Conservation (phyloP, 164 flowering plant genomes). For the Magnolia officinalis region DNA sequence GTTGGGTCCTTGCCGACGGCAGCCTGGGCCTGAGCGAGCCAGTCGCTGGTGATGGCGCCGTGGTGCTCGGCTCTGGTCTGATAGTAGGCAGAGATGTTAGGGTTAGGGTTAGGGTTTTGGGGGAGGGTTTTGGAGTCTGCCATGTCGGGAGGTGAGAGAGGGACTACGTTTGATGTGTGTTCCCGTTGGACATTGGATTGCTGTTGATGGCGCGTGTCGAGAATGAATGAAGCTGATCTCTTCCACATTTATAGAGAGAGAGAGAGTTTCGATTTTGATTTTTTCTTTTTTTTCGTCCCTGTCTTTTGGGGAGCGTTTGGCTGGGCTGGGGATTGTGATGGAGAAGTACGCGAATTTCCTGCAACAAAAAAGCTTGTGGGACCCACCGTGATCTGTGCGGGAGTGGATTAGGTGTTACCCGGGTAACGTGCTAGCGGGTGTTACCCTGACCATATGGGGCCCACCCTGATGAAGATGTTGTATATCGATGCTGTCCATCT, state of each 20-base stretch:
- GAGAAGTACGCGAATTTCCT: neutral
- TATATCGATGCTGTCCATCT: too few species aligned
- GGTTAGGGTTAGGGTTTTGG: conserved; percentile 56
- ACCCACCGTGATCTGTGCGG: too few species aligned
- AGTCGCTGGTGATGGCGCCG: conserved; percentile 85
- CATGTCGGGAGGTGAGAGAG: conserved; percentile 31
- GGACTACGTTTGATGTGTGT: neutral
- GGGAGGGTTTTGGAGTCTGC: conserved; percentile 21
- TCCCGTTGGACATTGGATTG: neutral
- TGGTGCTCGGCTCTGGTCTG: conserved; percentile 89
- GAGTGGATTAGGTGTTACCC: too few species aligned
- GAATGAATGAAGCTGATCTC: conserved; percentile 87
- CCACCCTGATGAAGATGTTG: too few species aligned
- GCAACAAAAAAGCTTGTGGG: too few species aligned
- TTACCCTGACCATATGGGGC: too few species aligned
- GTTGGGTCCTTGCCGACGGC: conserved; percentile 41
- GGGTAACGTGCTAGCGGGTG: too few species aligned
- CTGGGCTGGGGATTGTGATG: neutral
- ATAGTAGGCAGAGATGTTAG: conserved; percentile 75
- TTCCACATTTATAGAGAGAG: conserved; percentile 55
- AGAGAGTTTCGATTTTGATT: neutral
- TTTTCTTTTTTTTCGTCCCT: neutral
- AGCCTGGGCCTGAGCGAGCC: conserved; percentile 96
- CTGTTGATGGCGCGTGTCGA: conserved; percentile 40
- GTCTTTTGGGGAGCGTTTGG: neutral